Evolutionary conservation across 306 rosid species (phyloP).

Genomic region (Luffa acutangula): DNA sequence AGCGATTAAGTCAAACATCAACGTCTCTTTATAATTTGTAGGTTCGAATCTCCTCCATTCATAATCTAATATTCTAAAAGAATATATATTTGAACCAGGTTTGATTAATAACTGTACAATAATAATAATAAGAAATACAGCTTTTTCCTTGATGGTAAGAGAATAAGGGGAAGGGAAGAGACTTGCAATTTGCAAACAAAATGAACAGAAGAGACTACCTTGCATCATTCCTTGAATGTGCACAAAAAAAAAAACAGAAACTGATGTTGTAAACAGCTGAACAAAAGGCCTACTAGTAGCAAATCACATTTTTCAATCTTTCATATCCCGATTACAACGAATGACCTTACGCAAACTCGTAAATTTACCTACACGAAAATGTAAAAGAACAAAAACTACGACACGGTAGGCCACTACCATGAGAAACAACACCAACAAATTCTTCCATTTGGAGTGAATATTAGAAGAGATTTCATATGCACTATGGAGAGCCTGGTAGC

Average conservation of each 20-base stretch:
- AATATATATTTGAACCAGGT: not conserved
- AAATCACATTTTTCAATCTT: constrained; percentile 34
- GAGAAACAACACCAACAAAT: constrained; percentile 74
- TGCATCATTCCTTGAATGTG: constrained; percentile 3
- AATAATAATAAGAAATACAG: not conserved
- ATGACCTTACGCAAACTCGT: constrained; percentile 31
- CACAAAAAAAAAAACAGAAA: not conserved
- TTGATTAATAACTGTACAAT: not conserved
- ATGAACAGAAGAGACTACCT: not conserved
- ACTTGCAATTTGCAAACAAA: constrained; percentile 1
- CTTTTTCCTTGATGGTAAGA: not conserved
- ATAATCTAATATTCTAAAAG: not conserved
- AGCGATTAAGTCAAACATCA: not conserved
- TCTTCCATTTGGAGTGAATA: constrained; percentile 70
- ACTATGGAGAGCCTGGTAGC: constrained; percentile 76
- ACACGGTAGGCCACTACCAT: constrained; percentile 79
- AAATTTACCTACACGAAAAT: constrained; percentile 37
- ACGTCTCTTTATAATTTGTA: not conserved
- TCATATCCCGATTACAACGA: constrained; percentile 43
- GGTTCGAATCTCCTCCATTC: not conserved
- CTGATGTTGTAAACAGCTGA: constrained; percentile 3
- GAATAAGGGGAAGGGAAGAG: not conserved
- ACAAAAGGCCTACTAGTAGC: not conserved
- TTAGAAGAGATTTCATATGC: constrained; percentile 63
- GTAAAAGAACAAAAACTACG: constrained; percentile 43